Evolutionary conservation across 2,329 filamentous ascomycete genomes (phyloP).

Genomic region (Xylariaceae sp.): DNA sequence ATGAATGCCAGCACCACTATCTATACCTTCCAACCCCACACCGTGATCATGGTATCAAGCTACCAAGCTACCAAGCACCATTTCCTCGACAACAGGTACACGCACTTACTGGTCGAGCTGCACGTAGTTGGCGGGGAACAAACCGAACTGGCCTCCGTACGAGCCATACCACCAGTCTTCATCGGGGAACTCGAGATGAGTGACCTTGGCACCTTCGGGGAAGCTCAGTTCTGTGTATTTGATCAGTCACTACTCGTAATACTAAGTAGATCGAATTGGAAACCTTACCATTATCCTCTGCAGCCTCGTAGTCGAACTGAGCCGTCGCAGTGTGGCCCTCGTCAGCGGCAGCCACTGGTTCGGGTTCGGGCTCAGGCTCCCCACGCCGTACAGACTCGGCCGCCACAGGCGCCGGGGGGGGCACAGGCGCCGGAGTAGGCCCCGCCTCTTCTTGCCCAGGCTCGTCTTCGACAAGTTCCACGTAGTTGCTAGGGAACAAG

Average conservation of each 20-base stretch:
- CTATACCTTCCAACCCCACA: too few species aligned
- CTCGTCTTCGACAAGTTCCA: conserved; percentile 74
- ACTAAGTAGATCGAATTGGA: not conserved
- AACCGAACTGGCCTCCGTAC: conserved; percentile 72
- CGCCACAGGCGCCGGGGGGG: conserved; percentile 38
- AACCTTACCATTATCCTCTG: conserved; percentile 78
- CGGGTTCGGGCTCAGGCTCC: conserved; percentile 38
- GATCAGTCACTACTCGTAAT: conserved; percentile 28
- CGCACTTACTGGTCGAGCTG: conserved; percentile 46
- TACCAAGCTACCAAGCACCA: too few species aligned
- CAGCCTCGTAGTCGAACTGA: conserved; percentile 93
- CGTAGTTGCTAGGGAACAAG: conserved; percentile 96
- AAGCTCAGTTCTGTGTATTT: conserved; percentile 68
- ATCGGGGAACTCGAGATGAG: conserved; percentile 87
- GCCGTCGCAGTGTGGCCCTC: conserved; percentile 72
- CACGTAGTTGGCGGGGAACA: conserved; percentile 79
- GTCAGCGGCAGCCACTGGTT: conserved; percentile 34
- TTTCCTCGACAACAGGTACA: too few species aligned
- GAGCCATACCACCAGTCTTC: conserved; percentile 98
- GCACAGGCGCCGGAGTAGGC: conserved; percentile 36
- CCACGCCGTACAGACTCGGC: conserved; percentile 24
- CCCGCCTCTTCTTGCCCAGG: conserved; percentile 3
- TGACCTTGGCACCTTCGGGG: conserved; percentile 82
- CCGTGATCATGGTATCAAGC: too few species aligned
- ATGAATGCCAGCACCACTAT: too few species aligned